These are phyloP conservation scores for Yarrowia alimentaria DNA, from an alignment of 805 yeast genomes.

Conservation along the genomic window DNA sequence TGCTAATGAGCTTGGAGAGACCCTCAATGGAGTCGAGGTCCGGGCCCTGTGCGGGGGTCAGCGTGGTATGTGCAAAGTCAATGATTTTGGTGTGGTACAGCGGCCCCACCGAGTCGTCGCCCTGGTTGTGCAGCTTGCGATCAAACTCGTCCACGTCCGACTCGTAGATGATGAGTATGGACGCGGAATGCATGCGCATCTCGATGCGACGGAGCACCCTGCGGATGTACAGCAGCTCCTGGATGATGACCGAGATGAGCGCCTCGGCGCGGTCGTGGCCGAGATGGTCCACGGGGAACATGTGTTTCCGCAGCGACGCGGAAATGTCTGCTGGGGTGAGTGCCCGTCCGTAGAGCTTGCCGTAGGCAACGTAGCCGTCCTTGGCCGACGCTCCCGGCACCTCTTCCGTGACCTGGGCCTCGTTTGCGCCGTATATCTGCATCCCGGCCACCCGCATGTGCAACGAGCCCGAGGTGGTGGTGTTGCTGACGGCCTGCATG, in stretches of 20 bases:
- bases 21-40: slow-evolving; percentile 75
- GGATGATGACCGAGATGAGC: slow-evolving; percentile 49
- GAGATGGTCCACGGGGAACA: slow-evolving; percentile 26
- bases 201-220: slow-evolving; percentile 63
- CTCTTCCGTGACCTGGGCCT: background rate
- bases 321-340: slow-evolving; percentile 38
- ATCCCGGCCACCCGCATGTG: slow-evolving; percentile 85
- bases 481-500: slow-evolving; percentile 57
- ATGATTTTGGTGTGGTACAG: slow-evolving; percentile 66
- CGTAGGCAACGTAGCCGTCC: slow-evolving; percentile 47
- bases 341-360: slow-evolving; percentile 70
- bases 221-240: slow-evolving; percentile 64
- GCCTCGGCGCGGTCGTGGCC: slow-evolving; percentile 37
- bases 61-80: slow-evolving; percentile 86
- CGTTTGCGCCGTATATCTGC: slow-evolving; percentile 48
- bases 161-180: slow-evolving; percentile 72
- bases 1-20: slow-evolving; percentile 55
- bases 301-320: slow-evolving; percentile 9
- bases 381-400: background rate
- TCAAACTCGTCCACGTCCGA: slow-evolving; percentile 60
- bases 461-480: slow-evolving; percentile 79
- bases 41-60: slow-evolving; percentile 59
- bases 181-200: slow-evolving; percentile 65
- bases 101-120: slow-evolving; percentile 36
- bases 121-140: slow-evolving; percentile 36